Evolutionary conservation across 2,329 filamentous ascomycete species (phyloP), one percentile per base, ranked within the genome.

Genomic region (Raffaelea deltoideospora): DNA sequence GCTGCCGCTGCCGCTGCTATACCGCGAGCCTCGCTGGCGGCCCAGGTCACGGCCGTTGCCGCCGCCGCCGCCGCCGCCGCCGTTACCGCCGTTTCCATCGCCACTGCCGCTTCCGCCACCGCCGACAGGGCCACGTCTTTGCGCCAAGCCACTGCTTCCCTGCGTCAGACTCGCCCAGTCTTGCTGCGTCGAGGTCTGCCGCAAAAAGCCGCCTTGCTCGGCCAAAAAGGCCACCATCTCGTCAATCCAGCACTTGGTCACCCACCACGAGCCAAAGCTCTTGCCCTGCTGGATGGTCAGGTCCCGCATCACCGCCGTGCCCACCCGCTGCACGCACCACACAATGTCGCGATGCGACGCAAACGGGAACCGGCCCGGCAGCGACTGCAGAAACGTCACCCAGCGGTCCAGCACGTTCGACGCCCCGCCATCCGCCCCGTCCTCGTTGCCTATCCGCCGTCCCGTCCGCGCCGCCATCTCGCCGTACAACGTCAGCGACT

Each of bases 161-260:
- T 37, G 39, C 10, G 24, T 18, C 28, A 19, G 31, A 27, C 20
- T 39, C 14, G 38, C 26, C 13, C 40, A 19, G 20, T 41, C 32
- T 13, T 43, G 48, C 10, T 55, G 55, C 4, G 56, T 57, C 8
- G 57, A 58, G 44, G 61, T 70, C 40, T 68, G 67, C 45, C 67
- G 66, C 63, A 95, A 76, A 52, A 95, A 95, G 0, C 88, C 88
- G 35, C 87, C 88, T 48, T 87, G 78, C 49, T 92, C 85, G 1
- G 84, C 85, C 46, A 94, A 65, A 69, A 92, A 95, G 39, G 80
- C 69, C 34, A 86, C 75, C 83, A 93, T 92, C 59, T 96, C 88
- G 50, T 95, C 87, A 36, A 95, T 72, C 67, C 88, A 96, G 40
- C 88, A 87, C 54, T 95, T 94, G 4, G 86, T 86, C 40, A 95